These are phyloP conservation scores for Monilinia fructigena DNA, from an alignment of 2,329 filamentous ascomycete genomes.

Conservation along the genomic window DNA sequence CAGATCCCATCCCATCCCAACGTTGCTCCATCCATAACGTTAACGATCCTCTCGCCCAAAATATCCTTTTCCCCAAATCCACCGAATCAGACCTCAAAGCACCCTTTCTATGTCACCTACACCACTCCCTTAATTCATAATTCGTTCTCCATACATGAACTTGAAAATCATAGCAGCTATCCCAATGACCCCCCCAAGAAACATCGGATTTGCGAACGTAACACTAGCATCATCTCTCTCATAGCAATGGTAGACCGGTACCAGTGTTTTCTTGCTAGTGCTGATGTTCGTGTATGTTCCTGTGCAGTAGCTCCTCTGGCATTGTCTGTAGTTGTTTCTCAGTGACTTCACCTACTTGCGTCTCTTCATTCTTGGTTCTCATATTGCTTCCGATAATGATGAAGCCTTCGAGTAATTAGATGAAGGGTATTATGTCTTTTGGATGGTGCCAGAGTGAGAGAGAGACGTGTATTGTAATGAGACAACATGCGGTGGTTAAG, in stretches of 20 bases:
- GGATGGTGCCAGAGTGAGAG: background rate
- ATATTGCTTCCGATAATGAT: too few relatives aligned
- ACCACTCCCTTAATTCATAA: background rate
- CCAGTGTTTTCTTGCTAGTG: background rate
- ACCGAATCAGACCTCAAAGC: background rate
- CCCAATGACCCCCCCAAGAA: background rate
- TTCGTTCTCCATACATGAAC: background rate
- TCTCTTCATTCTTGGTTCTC: background rate
- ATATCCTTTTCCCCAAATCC: background rate
- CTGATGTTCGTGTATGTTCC: too few relatives aligned
- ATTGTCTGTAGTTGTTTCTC: too few relatives aligned
- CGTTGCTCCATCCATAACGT: too few relatives aligned
- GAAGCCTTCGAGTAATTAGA: background rate
- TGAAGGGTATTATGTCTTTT: background rate
- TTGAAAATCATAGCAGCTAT: background rate
- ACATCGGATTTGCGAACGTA: background rate
- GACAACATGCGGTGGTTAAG: background rate
- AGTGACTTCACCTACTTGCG: background rate
- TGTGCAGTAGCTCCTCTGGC: too few relatives aligned
- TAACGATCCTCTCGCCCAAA: background rate
- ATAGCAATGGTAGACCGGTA: background rate
- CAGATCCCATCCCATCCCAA: background rate
- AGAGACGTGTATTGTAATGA: constrained; percentile 15
- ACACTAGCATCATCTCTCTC: background rate
- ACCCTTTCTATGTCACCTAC: too few relatives aligned